Conservation (phyloP, 805 yeast genomes). For the Torulaspora quercuum region DNA sequence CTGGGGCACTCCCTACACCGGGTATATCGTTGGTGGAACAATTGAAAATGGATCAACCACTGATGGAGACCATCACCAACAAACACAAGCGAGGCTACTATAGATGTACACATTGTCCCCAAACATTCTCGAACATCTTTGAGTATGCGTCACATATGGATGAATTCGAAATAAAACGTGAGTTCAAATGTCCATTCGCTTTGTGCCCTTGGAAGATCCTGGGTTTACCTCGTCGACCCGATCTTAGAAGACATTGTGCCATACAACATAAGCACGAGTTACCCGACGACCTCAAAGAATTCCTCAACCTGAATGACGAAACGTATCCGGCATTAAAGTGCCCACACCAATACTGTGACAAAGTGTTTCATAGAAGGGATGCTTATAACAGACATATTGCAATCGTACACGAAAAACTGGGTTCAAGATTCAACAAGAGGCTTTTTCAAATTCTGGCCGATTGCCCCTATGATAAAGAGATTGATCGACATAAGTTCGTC, state of each 20-base stretch:
- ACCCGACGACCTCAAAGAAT: slow-evolving; percentile 26
- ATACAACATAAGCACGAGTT: slow-evolving; percentile 43
- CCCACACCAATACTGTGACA: slow-evolving; percentile 41
- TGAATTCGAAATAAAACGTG: slow-evolving; percentile 38
- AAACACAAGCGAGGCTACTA: slow-evolving; percentile 43
- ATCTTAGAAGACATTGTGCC: slow-evolving; percentile 48
- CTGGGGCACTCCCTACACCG: slow-evolving; percentile 12
- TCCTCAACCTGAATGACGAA: slow-evolving; percentile 31
- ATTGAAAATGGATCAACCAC: slow-evolving; percentile 29
- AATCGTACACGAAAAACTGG: slow-evolving; percentile 45
- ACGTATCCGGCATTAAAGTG: slow-evolving; percentile 35
- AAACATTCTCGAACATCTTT: slow-evolving; percentile 38
- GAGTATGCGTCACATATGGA: slow-evolving; percentile 46
- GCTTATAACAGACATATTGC: slow-evolving; percentile 51
- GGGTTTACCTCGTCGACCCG: slow-evolving; percentile 49
- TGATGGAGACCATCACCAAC: slow-evolving; percentile 30
- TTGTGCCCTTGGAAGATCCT: slow-evolving; percentile 49
- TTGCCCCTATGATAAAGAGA: slow-evolving; percentile 24
- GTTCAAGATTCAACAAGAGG: slow-evolving; percentile 42
- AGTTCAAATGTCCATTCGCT: slow-evolving; percentile 44
- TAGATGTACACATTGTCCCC: slow-evolving; percentile 47
- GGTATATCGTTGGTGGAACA: slow-evolving; percentile 23
- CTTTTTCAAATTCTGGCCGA: slow-evolving; percentile 26
- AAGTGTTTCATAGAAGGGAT: slow-evolving; percentile 50
- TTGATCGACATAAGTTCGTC: slow-evolving; percentile 15